A percentile compares a stretch with the other conserved stretches of the same genome.
Evolutionary conservation across 805 yeast genomes (phyloP).

Genomic region (Ogataea neopini): DNA sequence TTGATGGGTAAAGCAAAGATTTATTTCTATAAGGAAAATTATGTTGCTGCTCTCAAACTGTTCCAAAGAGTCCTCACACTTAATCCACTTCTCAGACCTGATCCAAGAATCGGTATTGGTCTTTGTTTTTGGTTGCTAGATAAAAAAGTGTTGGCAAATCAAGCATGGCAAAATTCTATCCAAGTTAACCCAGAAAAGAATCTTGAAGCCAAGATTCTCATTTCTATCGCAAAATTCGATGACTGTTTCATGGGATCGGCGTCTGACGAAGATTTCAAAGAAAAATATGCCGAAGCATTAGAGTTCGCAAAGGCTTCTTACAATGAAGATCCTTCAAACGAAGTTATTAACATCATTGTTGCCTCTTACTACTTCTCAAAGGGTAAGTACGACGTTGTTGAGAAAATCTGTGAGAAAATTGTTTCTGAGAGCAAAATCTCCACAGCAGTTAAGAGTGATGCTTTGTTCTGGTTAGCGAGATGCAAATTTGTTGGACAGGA

Average conservation of each 20-base stretch:
- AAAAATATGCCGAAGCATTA: conserved; percentile 60
- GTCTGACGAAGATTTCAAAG: conserved; percentile 61
- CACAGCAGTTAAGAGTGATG: conserved; percentile 53
- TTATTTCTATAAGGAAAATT: conserved; percentile 69
- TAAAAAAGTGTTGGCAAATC: conserved; percentile 71
- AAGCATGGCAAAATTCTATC: conserved; percentile 80
- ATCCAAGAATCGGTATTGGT: conserved; percentile 94
- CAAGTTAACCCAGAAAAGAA: conserved; percentile 60
- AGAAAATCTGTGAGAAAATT: conserved; percentile 55
- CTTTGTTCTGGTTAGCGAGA: conserved; percentile 85
- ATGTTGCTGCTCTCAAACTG: conserved; percentile 68
- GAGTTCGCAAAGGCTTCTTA: conserved; percentile 44
- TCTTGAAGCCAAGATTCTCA: conserved; percentile 60
- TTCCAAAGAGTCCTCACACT: conserved; percentile 81
- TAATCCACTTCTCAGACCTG: conserved; percentile 81
- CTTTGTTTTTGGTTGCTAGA: conserved; percentile 88
- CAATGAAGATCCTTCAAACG: conserved; percentile 46
- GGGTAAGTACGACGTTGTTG: conserved; percentile 57
- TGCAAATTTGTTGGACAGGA: conserved; percentile 62
- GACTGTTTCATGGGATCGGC: conserved; percentile 55
- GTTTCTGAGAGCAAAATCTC: conserved; percentile 41
- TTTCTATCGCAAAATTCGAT: conserved; percentile 70
- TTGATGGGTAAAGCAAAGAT: conserved; percentile 83
- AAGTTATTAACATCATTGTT: conserved; percentile 64
- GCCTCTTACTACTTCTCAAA: conserved; percentile 74